phyloP scores from a whole-genome alignment of 1,284 basidiomycete species.

The Anthracocystis setariae region DNA sequence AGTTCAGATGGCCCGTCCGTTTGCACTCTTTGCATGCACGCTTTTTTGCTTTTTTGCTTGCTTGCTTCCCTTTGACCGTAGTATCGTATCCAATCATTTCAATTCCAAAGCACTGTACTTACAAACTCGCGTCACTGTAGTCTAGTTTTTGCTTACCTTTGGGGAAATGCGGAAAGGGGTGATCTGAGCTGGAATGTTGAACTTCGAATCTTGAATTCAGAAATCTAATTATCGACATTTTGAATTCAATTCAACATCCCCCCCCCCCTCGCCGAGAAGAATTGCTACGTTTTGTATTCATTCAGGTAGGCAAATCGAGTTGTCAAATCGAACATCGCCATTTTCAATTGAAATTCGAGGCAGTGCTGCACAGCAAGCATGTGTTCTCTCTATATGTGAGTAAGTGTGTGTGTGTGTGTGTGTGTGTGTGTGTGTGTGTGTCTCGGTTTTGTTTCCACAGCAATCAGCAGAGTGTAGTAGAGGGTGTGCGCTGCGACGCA shows the following conservation, averaged over 20 bases:
- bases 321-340: too few species aligned
- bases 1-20: conserved; percentile 1
- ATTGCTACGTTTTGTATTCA: not conserved
- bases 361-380: too few species aligned
- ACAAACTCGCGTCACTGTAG: too few species aligned
- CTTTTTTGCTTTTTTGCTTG: not conserved
- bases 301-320: not conserved
- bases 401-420: too few species aligned
- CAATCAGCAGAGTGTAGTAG: too few species aligned
- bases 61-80: not conserved
- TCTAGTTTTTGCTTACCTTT: too few species aligned
- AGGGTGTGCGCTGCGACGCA: not conserved
- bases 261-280: conserved; percentile 4
- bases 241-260: conserved; percentile 17
- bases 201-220: conserved; percentile 1
- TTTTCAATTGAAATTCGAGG: too few species aligned
- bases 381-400: too few species aligned
- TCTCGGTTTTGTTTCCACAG: too few species aligned
- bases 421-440: too few species aligned
- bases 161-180: conserved; percentile 8
- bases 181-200: conserved; percentile 13
- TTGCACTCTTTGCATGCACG: not conserved
- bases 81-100: too few species aligned
- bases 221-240: conserved; percentile 3
- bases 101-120: too few species aligned